Evolutionary conservation across 2,329 filamentous ascomycete species (phyloP).

Genomic region (Aspergillus costaricaensis): DNA sequence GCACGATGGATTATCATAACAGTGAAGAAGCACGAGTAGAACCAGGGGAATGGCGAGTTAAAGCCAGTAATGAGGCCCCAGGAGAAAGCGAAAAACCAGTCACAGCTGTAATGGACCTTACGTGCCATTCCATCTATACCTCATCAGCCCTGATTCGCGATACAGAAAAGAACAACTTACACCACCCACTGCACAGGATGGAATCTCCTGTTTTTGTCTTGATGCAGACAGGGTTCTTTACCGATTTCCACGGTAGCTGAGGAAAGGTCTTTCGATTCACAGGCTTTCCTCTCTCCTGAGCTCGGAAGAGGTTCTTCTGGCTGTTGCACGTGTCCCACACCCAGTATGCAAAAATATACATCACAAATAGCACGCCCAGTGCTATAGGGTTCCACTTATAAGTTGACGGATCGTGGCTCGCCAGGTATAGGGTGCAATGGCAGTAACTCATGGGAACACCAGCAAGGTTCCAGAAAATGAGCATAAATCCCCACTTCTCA

Average conservation of each 20-base stretch:
- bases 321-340: slow-evolving; percentile 89
- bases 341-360: slow-evolving; percentile 84
- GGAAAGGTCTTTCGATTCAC: slow-evolving; percentile 77
- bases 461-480: slow-evolving; percentile 95
- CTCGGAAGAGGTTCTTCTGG: slow-evolving; percentile 89
- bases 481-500: slow-evolving; percentile 95
- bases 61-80: slow-evolving; percentile 83
- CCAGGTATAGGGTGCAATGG: slow-evolving; percentile 86
- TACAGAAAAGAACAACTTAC: slow-evolving; percentile 41
- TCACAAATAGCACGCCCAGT: slow-evolving; percentile 62
- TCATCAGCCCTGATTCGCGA: slow-evolving; percentile 2
- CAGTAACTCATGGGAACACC: slow-evolving; percentile 89
- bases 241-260: slow-evolving; percentile 78
- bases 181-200: slow-evolving; percentile 84
- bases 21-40: slow-evolving; percentile 79
- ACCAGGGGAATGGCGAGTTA: slow-evolving; percentile 80
- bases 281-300: slow-evolving; percentile 69
- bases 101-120: slow-evolving; percentile 79
- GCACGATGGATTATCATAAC: slow-evolving; percentile 79
- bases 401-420: slow-evolving; percentile 72
- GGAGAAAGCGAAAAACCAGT: slow-evolving; percentile 71
- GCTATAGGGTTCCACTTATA: slow-evolving; percentile 73
- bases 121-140: slow-evolving; percentile 64
- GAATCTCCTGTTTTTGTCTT: slow-evolving; percentile 70
- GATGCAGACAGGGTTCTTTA: slow-evolving; percentile 78